Conservation (phyloP, 2,329 filamentous ascomycete species). For the Alternaria longipes region DNA sequence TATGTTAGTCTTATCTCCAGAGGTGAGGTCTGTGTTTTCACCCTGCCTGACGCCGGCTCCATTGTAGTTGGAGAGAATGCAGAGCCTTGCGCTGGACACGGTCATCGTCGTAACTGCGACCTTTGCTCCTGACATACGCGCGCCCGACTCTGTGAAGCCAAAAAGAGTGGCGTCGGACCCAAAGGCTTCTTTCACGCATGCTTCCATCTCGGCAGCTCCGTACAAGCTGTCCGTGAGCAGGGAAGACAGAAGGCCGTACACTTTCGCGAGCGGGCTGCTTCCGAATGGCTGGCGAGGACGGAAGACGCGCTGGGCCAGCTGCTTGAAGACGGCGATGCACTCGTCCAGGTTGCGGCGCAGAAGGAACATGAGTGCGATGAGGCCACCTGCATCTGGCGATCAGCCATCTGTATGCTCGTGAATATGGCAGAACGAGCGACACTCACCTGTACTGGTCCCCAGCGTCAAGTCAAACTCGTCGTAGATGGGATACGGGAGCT, state of each 20-base stretch:
- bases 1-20: constrained; percentile 1
- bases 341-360: constrained; percentile 14
- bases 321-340: constrained; percentile 19
- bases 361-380: constrained; percentile 30
- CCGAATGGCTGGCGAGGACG: background rate
- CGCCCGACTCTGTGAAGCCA: background rate
- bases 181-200: constrained; percentile 30
- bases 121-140: constrained; percentile 15
- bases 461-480: constrained; percentile 26
- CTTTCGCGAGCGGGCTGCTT: constrained; percentile 4
- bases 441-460: constrained; percentile 23
- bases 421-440: background rate
- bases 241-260: constrained; percentile 46
- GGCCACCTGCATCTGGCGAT: constrained; percentile 12
- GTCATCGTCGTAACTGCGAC: constrained; percentile 23
- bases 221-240: constrained; percentile 20
- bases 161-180: constrained; percentile 17
- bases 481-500: constrained; percentile 27
- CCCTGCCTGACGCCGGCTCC: constrained; percentile 10
- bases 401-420: background rate
- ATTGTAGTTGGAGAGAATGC: constrained; percentile 29
- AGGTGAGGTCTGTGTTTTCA: constrained; percentile 7
- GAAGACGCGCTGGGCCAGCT: constrained; percentile 21
- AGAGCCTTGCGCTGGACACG: constrained; percentile 17
- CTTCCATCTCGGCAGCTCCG: constrained; percentile 49